phyloP scores from a whole-genome alignment of 768 basidiomycete species.

The Rhodotorula taiwanensis region DNA sequence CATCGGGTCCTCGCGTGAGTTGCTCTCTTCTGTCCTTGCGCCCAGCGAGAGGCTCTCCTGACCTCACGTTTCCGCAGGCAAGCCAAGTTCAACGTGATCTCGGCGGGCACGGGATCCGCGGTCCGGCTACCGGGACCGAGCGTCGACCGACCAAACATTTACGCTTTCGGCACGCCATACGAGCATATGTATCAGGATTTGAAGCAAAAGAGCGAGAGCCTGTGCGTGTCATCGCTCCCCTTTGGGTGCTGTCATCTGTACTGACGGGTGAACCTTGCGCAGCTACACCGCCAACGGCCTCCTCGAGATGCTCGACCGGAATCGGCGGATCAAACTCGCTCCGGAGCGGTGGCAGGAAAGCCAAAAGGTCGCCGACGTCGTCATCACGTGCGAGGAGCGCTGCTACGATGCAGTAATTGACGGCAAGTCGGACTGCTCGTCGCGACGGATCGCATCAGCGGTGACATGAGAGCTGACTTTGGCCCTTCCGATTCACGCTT shows the following conservation, averaged over 20 bases:
- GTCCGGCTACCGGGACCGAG: constrained; percentile 93
- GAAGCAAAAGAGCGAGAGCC: constrained; percentile 65
- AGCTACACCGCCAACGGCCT: constrained; percentile 92
- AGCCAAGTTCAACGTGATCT: constrained; percentile 83
- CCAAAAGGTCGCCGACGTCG: constrained; percentile 80
- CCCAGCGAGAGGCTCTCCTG: no score
- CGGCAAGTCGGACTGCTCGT: constrained; percentile 55
- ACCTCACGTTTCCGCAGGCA: no score
- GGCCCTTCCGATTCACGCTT: no score
- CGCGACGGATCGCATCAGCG: no score
- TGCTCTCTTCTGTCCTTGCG: not conserved
- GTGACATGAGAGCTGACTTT: no score
- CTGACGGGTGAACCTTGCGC: not conserved
- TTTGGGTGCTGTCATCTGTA: no score
- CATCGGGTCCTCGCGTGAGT: constrained; percentile 82
- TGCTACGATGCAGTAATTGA: constrained; percentile 98
- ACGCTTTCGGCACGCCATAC: constrained; percentile 93
- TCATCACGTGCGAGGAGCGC: constrained; percentile 97
- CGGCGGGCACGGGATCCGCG: constrained; percentile 92
- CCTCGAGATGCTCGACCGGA: constrained; percentile 91
- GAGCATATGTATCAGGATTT: constrained; percentile 91
- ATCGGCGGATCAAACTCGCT: constrained; percentile 79
- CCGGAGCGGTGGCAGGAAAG: constrained; percentile 97
- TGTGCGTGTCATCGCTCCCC: constrained; percentile 54
- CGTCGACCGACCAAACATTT: constrained; percentile 96